Conservation (phyloP, 2,329 filamentous ascomycete genomes). For the Chlorencoelia australis region DNA sequence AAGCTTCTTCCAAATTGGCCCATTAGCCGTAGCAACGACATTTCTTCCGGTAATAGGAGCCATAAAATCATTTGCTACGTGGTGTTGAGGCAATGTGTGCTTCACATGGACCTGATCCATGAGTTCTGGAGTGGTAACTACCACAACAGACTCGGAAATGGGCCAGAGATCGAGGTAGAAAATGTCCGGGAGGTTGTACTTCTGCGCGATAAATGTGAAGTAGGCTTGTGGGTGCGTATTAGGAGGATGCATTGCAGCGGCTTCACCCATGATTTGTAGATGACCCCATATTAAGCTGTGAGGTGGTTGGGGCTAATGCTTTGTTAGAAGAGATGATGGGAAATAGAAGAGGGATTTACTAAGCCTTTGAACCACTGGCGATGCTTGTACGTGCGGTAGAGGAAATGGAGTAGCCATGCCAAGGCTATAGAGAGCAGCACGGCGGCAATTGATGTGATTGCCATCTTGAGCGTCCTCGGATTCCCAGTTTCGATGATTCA, state of each 20-base stretch:
- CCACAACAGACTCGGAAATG: constrained; percentile 10
- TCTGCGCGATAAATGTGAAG: constrained; percentile 8
- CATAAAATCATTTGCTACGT: constrained; percentile 13
- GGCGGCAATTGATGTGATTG: too few relatives aligned
- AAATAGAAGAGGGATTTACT: too few relatives aligned
- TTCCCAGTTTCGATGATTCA: too few relatives aligned
- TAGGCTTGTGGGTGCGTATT: constrained; percentile 12
- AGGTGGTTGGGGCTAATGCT: constrained; percentile 14
- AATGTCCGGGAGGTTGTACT: constrained; percentile 9
- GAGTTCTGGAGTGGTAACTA: constrained; percentile 13
- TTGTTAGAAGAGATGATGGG: too few relatives aligned
- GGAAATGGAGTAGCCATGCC: too few relatives aligned
- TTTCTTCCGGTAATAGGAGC: constrained; percentile 8
- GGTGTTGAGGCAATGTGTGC: constrained; percentile 11
- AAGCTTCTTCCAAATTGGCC: constrained; percentile 19
- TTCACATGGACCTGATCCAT: constrained; percentile 14
- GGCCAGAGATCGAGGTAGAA: constrained; percentile 21
- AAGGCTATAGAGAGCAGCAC: too few relatives aligned
- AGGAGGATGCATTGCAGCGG: constrained; percentile 5
- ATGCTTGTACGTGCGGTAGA: too few relatives aligned
- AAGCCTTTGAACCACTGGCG: too few relatives aligned
- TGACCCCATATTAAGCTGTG: constrained; percentile 11
- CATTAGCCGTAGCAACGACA: constrained; percentile 13
- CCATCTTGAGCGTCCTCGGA: too few relatives aligned
- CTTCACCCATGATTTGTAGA: constrained; percentile 7